phyloP scores from a whole-genome alignment of 352 stramenopile genomes.

The Phytophthora quininea region DNA sequence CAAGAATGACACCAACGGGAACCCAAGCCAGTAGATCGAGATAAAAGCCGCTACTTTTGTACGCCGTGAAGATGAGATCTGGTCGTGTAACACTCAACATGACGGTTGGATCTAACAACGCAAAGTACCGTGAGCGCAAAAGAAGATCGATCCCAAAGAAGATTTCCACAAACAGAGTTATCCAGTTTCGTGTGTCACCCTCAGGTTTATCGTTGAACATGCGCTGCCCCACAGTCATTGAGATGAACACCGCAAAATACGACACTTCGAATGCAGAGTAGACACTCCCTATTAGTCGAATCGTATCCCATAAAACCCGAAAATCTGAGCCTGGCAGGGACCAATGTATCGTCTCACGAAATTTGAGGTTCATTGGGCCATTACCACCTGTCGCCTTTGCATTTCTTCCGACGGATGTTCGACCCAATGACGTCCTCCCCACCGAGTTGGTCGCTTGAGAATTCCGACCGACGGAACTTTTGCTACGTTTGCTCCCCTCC shows the following conservation, averaged over 20 bases:
- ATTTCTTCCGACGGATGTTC: slow-evolving; percentile 5
- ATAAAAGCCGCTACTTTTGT: slow-evolving; percentile 50
- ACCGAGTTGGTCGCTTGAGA: slow-evolving; percentile 1
- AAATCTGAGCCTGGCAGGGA: slow-evolving; percentile 8
- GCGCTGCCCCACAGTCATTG: slow-evolving; percentile 47
- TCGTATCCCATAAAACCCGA: slow-evolving; percentile 9
- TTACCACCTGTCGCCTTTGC: neutral
- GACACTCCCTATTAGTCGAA: slow-evolving; percentile 6
- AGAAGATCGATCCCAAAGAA: slow-evolving; percentile 43
- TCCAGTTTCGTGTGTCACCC: slow-evolving; percentile 25
- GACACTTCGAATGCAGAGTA: slow-evolving; percentile 38
- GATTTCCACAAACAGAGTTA: slow-evolving; percentile 27
- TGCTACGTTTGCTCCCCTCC: slow-evolving; percentile 4
- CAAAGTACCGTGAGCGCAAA: slow-evolving; percentile 54
- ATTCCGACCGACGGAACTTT: slow-evolving; percentile 9
- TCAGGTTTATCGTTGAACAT: slow-evolving; percentile 40
- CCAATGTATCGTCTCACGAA: slow-evolving; percentile 6
- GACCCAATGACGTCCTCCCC: neutral
- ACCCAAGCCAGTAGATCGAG: slow-evolving; percentile 60
- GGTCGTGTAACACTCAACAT: slow-evolving; percentile 59
- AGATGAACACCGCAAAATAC: slow-evolving; percentile 73
- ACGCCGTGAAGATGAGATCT: slow-evolving; percentile 61
- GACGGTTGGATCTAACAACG: slow-evolving; percentile 55
- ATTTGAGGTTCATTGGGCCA: neutral
- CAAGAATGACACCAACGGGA: slow-evolving; percentile 50